Evolutionary conservation across 2,329 filamentous ascomycete species (phyloP).

Genomic region (Talaromyces marneffei): DNA sequence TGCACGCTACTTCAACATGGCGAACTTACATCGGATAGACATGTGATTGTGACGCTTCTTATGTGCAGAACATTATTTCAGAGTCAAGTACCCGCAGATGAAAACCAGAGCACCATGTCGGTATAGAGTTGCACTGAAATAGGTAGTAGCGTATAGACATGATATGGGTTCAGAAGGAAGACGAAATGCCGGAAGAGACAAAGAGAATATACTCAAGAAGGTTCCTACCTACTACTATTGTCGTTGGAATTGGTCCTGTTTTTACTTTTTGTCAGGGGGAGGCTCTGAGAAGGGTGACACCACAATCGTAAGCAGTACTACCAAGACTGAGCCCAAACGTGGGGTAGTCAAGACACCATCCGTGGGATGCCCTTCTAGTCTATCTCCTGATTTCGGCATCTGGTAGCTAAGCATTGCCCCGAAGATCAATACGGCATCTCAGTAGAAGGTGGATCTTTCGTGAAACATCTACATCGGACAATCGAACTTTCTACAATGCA

Average conservation of each 20-base stretch:
- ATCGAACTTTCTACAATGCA: neutral
- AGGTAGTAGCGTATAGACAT: too few species aligned
- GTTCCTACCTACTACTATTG: too few species aligned
- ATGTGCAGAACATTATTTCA: neutral
- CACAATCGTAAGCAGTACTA: neutral
- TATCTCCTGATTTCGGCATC: neutral
- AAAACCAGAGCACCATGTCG: too few species aligned
- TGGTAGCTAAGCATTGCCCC: neutral
- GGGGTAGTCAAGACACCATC: neutral
- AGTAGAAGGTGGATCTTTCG: neutral
- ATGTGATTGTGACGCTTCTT: neutral
- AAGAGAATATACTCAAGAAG: too few species aligned
- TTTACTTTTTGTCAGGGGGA: too few species aligned
- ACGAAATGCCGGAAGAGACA: neutral
- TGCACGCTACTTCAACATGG: neutral
- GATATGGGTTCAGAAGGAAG: too few species aligned
- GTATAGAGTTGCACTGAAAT: too few species aligned
- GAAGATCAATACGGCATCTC: neutral
- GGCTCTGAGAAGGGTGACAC: neutral
- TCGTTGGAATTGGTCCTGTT: neutral
- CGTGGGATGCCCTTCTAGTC: neutral
- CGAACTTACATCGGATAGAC: neutral
- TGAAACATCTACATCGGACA: neutral
- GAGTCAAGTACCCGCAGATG: too few species aligned
- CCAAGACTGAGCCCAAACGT: neutral